A percentile compares a stretch with the other conserved stretches of the same genome.
These are phyloP conservation scores for Pseudovirgaria hyperparasitica DNA, from an alignment of 2,329 filamentous ascomycete genomes.

Conservation along the genomic window DNA sequence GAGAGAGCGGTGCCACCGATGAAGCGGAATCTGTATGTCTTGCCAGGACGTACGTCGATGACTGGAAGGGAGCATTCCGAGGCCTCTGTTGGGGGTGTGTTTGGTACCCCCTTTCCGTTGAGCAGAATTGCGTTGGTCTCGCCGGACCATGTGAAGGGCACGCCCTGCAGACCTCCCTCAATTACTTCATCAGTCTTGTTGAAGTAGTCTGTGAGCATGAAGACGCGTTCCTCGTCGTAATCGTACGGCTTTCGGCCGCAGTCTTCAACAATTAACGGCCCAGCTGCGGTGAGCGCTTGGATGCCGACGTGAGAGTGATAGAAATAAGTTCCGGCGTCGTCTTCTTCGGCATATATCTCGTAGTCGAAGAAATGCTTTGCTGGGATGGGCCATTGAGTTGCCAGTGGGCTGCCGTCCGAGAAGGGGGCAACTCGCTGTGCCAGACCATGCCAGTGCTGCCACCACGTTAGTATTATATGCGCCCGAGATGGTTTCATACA, in stretches of 20 bases:
- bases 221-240: slow-evolving; percentile 49
- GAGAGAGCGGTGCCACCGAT: slow-evolving; percentile 45
- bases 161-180: slow-evolving; percentile 34
- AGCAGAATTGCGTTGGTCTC: slow-evolving; percentile 45
- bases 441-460: slow-evolving; percentile 55
- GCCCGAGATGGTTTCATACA: slow-evolving; percentile 1
- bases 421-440: slow-evolving; percentile 47
- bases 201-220: slow-evolving; percentile 47
- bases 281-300: slow-evolving; percentile 45
- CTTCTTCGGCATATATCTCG: slow-evolving; percentile 40
- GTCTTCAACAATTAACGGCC: slow-evolving; percentile 47
- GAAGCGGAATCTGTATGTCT: slow-evolving; percentile 49
- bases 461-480: neutral
- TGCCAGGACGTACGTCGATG: slow-evolving; percentile 46
- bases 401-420: slow-evolving; percentile 48
- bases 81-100: slow-evolving; percentile 21
- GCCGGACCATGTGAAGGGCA: slow-evolving; percentile 45
- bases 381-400: slow-evolving; percentile 53
- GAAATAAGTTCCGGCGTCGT: slow-evolving; percentile 51
- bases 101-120: slow-evolving; percentile 41
- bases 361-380: slow-evolving; percentile 54
- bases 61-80: slow-evolving; percentile 33
- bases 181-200: slow-evolving; percentile 40
- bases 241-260: slow-evolving; percentile 35
- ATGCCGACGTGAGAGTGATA: slow-evolving; percentile 57